These are phyloP conservation scores for Hypoxylon sp. DNA, from an alignment of 2,329 filamentous ascomycete genomes.

Conservation along the genomic window DNA sequence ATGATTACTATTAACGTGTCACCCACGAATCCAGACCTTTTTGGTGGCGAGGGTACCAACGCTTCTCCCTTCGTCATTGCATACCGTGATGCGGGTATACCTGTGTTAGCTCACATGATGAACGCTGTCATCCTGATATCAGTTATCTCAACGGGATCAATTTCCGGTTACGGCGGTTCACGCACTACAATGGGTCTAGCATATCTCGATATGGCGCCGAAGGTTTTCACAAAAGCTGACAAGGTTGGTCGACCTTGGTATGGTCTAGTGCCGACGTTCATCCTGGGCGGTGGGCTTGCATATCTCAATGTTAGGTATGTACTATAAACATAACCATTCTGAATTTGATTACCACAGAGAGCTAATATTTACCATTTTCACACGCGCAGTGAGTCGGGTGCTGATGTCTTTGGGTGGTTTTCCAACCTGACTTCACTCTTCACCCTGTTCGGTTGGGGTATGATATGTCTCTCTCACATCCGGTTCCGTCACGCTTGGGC, in stretches of 20 bases:
- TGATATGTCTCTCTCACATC: conserved; percentile 61
- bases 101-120: conserved; percentile 62
- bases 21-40: conserved; percentile 59
- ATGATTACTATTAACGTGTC: conserved; percentile 62
- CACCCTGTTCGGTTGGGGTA: conserved; percentile 61
- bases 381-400: conserved; percentile 54
- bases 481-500: conserved; percentile 61
- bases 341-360: too few relatives aligned
- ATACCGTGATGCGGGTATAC: conserved; percentile 59
- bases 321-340: too few relatives aligned
- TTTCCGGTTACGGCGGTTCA: conserved; percentile 61
- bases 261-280: conserved; percentile 65
- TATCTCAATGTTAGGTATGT: conserved; percentile 59
- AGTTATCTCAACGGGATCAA: conserved; percentile 62
- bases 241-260: conserved; percentile 56
- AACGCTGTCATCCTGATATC: conserved; percentile 65
- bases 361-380: too few relatives aligned
- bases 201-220: conserved; percentile 61
- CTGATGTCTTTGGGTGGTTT: conserved; percentile 64
- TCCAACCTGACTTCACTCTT: conserved; percentile 63
- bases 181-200: conserved; percentile 62
- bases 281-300: conserved; percentile 62
- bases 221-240: conserved; percentile 55
- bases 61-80: conserved; percentile 64
- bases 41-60: conserved; percentile 60